These are phyloP conservation scores for Cantharellus cinnabarinus DNA, from an alignment of 768 basidiomycete species.

Conservation along the genomic window DNA sequence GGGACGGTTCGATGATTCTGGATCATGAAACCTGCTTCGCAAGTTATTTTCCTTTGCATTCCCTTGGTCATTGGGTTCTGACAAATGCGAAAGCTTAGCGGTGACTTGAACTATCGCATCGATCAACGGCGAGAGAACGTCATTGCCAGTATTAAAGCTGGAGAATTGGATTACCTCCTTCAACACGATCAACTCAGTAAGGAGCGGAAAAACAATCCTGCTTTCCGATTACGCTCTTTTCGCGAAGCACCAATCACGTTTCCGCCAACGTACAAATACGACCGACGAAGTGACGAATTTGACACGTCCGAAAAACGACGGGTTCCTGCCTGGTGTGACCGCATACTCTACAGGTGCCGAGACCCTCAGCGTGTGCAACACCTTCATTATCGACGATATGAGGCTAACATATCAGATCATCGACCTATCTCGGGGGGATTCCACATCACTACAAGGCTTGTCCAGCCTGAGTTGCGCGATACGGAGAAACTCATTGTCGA, in stretches of 20 bases:
- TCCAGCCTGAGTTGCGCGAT: constrained; percentile 37
- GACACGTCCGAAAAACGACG: constrained; percentile 80
- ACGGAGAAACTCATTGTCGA: constrained; percentile 32
- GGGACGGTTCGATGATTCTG: constrained; percentile 78
- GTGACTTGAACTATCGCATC: constrained; percentile 95
- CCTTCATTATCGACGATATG: constrained; percentile 62
- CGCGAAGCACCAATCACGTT: constrained; percentile 64
- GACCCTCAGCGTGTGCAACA: constrained; percentile 33
- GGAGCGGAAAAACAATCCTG: constrained; percentile 74
- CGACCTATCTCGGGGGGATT: constrained; percentile 73
- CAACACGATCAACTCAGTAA: constrained; percentile 76
- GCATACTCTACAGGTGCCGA: constrained; percentile 58
- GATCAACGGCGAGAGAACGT: constrained; percentile 79
- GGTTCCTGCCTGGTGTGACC: constrained; percentile 91
- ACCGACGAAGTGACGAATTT: constrained; percentile 53
- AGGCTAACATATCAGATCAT: constrained; percentile 78
- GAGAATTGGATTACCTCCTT: constrained; percentile 42
- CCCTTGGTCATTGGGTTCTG: constrained; percentile 1
- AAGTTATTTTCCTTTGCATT: constrained; percentile 15
- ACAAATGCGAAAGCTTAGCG: constrained; percentile 38
- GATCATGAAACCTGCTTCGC: constrained; percentile 93
- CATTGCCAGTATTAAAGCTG: constrained; percentile 42
- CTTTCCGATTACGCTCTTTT: constrained; percentile 69
- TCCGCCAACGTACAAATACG: constrained; percentile 88
- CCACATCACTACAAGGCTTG: constrained; percentile 47